phyloP scores from a whole-genome alignment of 176 grass and related monocot genomes.

The Juncus effusus region DNA sequence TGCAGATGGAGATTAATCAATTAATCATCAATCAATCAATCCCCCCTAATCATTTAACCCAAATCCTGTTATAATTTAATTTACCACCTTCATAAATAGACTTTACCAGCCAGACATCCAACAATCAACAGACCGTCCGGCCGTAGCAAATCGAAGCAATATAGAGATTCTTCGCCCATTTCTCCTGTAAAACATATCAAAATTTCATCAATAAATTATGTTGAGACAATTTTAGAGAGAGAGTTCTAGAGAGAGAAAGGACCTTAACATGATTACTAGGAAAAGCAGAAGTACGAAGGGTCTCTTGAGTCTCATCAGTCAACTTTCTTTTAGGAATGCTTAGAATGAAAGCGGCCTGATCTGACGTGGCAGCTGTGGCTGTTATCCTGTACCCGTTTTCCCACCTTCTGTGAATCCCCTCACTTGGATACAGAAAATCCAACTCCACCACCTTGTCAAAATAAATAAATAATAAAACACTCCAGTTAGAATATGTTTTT shows the following conservation, averaged over 20 bases:
- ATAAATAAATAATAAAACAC: not conserved
- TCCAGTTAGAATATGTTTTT: no score
- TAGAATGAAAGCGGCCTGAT: slow-evolving; percentile 96
- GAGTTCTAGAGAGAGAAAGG: no score
- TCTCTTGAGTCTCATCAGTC: slow-evolving; percentile 92
- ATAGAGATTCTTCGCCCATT: slow-evolving; percentile 98
- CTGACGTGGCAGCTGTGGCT: slow-evolving; percentile 79
- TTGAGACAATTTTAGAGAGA: no score
- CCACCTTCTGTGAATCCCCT: slow-evolving; percentile 91
- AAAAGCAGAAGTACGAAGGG: slow-evolving; percentile 87
- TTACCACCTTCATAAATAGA: slow-evolving; percentile 19
- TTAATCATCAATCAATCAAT: not conserved
- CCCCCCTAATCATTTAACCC: slow-evolving; percentile 27
- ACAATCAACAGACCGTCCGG: slow-evolving; percentile 66
- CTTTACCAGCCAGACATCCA: slow-evolving; percentile 1
- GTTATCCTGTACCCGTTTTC: slow-evolving; percentile 94
- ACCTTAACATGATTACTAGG: slow-evolving; percentile 99
- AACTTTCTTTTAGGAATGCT: slow-evolving; percentile 91
- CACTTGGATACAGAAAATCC: slow-evolving; percentile 98
- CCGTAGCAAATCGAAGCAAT: slow-evolving; percentile 89
- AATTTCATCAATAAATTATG: not conserved
- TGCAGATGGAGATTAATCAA: slow-evolving; percentile 16
- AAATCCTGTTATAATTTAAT: slow-evolving; percentile 7
- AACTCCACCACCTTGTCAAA: slow-evolving; percentile 81
- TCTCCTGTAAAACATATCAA: slow-evolving; percentile 53